Percentiles rank a stretch among this genome's conserved stretches.
Evolutionary conservation across 202 grass and related monocot species (phyloP).

Genomic region (Setaria viridis): DNA sequence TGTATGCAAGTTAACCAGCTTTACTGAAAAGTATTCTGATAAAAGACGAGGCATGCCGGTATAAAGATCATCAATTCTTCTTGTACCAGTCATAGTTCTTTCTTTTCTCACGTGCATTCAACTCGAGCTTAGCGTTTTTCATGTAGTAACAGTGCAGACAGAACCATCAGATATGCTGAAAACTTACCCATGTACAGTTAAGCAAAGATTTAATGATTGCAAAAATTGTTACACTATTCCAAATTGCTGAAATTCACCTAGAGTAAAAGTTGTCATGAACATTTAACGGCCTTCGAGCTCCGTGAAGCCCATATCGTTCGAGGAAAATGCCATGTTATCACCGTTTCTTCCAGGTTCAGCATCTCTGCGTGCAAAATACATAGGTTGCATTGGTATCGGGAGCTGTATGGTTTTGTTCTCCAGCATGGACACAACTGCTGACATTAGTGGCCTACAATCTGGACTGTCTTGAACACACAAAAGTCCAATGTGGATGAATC

Average conservation of each 20-base stretch:
- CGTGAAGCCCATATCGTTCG: neutral
- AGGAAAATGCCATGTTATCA: neutral
- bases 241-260: neutral
- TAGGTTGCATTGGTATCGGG: neutral
- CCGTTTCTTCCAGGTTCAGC: neutral
- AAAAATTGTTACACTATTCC: neutral
- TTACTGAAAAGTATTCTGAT: too few relatives aligned
- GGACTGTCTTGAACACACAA: slow-evolving; percentile 42
- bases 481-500: neutral
- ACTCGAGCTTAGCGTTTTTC: neutral
- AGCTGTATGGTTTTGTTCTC: slow-evolving; percentile 5
- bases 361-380: neutral
- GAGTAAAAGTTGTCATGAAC: neutral
- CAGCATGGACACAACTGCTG: slow-evolving; percentile 39
- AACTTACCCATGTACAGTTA: neutral
- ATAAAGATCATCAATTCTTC: neutral
- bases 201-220: neutral
- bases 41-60: neutral
- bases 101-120: too few relatives aligned
- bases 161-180: neutral
- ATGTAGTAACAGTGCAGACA: neutral
- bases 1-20: neutral
- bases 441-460: slow-evolving; percentile 33
- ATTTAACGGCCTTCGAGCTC: neutral
- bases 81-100: too few relatives aligned